Conservation (phyloP, 345 rosid species). For the Bruguiera gymnorhiza region DNA sequence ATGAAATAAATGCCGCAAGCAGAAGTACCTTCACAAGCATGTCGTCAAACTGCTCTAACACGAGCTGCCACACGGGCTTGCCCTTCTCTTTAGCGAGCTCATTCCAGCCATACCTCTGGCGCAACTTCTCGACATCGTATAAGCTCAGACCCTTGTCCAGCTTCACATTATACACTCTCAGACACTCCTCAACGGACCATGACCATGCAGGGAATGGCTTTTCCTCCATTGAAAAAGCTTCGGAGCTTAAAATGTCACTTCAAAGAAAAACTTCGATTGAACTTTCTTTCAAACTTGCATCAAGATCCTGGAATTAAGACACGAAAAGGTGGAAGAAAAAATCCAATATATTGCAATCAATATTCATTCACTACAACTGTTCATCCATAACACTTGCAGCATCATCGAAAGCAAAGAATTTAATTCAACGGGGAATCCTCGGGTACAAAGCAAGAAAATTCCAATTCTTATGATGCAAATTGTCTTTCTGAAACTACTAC, state of each 20-base stretch:
- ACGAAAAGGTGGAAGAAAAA: background rate
- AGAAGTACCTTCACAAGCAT: constrained; percentile 86
- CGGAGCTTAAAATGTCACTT: constrained; percentile 23
- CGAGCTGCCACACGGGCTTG: constrained; percentile 72
- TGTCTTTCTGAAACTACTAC: too few species aligned
- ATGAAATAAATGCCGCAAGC: constrained; percentile 80
- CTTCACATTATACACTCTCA: constrained; percentile 62
- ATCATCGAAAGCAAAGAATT: too few species aligned
- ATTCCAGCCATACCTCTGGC: constrained; percentile 65
- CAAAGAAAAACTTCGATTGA: constrained; percentile 6
- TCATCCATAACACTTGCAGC: too few species aligned
- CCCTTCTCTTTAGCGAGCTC: constrained; percentile 88
- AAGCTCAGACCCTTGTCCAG: constrained; percentile 60
- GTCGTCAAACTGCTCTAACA: constrained; percentile 83
- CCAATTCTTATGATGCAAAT: too few species aligned
- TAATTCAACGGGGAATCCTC: too few species aligned
- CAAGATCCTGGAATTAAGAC: constrained; percentile 23
- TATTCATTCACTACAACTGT: too few species aligned
- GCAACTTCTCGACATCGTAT: constrained; percentile 63
- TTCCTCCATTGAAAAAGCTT: constrained; percentile 48
- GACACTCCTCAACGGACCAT: constrained; percentile 70
- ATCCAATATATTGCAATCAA: too few species aligned
- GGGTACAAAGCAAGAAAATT: too few species aligned
- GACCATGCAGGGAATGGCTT: constrained; percentile 76
- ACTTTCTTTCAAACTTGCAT: constrained; percentile 5